Conservation (phyloP, 2,329 filamentous ascomycete genomes). For the Aureobasidium sp. region DNA sequence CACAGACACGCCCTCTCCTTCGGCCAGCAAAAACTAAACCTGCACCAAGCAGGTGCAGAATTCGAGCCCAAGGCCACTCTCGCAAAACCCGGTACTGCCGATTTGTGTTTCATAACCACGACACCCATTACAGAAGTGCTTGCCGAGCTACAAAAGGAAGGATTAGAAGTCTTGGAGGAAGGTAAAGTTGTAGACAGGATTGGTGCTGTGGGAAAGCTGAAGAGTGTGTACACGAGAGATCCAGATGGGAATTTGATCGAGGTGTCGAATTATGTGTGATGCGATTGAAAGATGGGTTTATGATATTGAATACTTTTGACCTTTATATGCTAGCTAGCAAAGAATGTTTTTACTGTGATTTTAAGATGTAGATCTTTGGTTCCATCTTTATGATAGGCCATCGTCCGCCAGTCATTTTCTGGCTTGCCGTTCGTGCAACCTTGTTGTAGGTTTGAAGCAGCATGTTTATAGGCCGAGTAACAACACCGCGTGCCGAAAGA, state of each 20-base stretch:
- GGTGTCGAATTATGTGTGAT: conserved; percentile 6
- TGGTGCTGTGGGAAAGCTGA: conserved; percentile 46
- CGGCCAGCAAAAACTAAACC: conserved; percentile 52
- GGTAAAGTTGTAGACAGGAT: conserved; percentile 45
- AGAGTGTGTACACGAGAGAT: conserved; percentile 52
- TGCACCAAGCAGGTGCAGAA: conserved; percentile 49
- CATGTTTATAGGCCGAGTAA: background rate
- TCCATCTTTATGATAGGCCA: conserved; percentile 11
- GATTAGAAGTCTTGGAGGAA: conserved; percentile 42
- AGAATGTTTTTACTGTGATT: background rate
- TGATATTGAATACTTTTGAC: background rate
- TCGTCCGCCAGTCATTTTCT: conserved; percentile 10
- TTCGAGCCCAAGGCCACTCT: conserved; percentile 50
- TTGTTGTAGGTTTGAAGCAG: background rate
- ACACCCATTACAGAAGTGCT: conserved; percentile 41
- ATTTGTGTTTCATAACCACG: conserved; percentile 51
- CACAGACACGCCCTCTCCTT: conserved; percentile 47
- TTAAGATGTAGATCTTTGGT: conserved; percentile 36
- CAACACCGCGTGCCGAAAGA: background rate
- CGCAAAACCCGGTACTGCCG: conserved; percentile 48
- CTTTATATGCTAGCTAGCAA: background rate
- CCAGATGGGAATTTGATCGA: conserved; percentile 42
- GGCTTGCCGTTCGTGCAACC: background rate
- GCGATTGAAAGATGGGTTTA: background rate
- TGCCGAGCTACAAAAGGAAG: conserved; percentile 32